phyloP scores from a whole-genome alignment of 1,284 basidiomycete genomes.

The Cutaneotrichosporon cutaneum region DNA sequence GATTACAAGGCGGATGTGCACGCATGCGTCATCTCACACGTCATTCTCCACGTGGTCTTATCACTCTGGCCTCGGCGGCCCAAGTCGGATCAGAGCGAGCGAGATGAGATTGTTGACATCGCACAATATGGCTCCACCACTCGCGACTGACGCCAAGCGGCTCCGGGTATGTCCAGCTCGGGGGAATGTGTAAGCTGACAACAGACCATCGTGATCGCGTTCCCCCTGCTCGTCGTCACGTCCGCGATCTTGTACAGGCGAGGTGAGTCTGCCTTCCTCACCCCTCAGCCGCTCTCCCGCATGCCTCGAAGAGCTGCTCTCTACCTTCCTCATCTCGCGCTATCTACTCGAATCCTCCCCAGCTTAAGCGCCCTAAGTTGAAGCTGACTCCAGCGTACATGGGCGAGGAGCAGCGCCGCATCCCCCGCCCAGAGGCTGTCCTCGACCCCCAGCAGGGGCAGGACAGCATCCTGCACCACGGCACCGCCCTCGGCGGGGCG shows the following conservation, averaged over 20 bases:
- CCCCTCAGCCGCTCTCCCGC: too few species aligned
- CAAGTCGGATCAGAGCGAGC: too few species aligned
- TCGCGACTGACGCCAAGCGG: conserved; percentile 42
- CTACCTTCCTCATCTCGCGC: too few species aligned
- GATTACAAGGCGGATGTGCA: too few species aligned
- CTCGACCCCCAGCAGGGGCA: conserved; percentile 11
- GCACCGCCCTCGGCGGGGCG: conserved; percentile 30
- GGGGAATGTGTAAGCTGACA: conserved; percentile 2
- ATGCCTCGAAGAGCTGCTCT: too few species aligned
- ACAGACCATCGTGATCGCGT: conserved; percentile 49
- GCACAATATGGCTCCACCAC: conserved; percentile 36
- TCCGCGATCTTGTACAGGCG: conserved; percentile 49
- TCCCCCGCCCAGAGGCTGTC: conserved; percentile 24
- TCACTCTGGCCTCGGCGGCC: not conserved
- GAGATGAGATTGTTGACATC: not conserved
- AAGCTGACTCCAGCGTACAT: conserved; percentile 33
- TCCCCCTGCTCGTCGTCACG: conserved; percentile 48
- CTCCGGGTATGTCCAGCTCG: conserved; percentile 31
- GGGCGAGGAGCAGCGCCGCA: conserved; percentile 47
- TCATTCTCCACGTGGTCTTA: conserved; percentile 7
- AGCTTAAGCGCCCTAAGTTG: not conserved
- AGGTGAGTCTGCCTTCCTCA: conserved; percentile 30
- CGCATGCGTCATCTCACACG: conserved; percentile 3
- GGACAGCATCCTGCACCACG: conserved; percentile 17
- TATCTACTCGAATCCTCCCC: not conserved